Evolutionary conservation across 768 basidiomycete species (phyloP), one percentile per base, ranked within the genome.

Genomic region (Mycena latifolia): DNA sequence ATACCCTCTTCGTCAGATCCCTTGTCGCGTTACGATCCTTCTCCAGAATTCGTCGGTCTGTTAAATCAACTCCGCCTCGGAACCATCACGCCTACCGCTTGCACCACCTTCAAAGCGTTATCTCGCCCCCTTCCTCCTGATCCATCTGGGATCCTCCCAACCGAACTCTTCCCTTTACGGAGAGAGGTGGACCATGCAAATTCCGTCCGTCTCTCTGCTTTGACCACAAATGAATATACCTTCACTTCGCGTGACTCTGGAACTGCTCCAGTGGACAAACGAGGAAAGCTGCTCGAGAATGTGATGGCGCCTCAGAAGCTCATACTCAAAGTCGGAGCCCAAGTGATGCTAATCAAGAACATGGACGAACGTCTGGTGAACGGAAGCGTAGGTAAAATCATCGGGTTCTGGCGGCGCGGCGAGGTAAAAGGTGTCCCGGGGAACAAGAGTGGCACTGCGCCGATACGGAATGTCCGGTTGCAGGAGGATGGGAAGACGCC

Each of bases 281-380:
- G 84, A n/a, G 79, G 83, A 54, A 87, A 88, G 55, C 77, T 90
- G 15, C 80, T 93, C 22, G 78, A 82, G 25, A 88, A 85, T 70
- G 84, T 93, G 73, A 85, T 92, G 73, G 90, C 90, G 0, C 85
- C 87, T 33, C 78, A 77, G 46, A 74, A 72, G 3, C 81, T 94
- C 12, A 77, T 80, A 3, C 82, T 94, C 56, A 91, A 91, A 72
- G 69, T 63, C 17, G 73, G 86, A 57, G 87, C 90, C 14, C 75
- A 76, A 55, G 87, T 88, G 28, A 93, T 93, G 91, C 79, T 93
- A 43, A 88, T 91, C 78, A 93, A 93, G 82, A 93, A 93, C 73
- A 75, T 89, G 53, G 89, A 92, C 66, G 90, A 91, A 31, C 82
- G 82, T 7, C 84, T 94, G 27, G 93, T 94, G 43, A 94, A 94